Evolutionary conservation across 176 grass and related monocot genomes (phyloP).

Genomic region (Hordeum marinum): DNA sequence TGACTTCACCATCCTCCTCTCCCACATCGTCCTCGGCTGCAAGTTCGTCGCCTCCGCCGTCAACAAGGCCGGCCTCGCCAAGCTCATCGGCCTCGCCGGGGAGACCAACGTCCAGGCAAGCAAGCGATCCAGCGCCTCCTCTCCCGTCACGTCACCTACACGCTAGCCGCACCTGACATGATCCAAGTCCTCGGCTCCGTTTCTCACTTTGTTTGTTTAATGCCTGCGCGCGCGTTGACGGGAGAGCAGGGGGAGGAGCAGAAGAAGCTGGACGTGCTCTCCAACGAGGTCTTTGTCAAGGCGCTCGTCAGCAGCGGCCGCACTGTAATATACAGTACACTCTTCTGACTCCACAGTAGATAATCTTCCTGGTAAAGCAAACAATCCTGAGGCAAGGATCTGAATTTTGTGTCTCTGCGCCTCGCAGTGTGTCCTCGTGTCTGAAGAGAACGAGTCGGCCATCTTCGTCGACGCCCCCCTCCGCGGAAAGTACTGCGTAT

Average conservation of each 20-base stretch:
- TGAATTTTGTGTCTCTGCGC: slow-evolving; percentile 2
- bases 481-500: slow-evolving; percentile 92
- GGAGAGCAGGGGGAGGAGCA: slow-evolving; percentile 79
- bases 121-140: background rate
- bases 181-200: background rate
- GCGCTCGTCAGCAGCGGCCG: slow-evolving; percentile 90
- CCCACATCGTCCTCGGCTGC: slow-evolving; percentile 97
- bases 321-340: slow-evolving; percentile 40
- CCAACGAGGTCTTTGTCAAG: slow-evolving; percentile 96
- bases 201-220: background rate
- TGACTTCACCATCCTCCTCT: slow-evolving; percentile 95
- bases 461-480: slow-evolving; percentile 73
- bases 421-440: slow-evolving; percentile 88
- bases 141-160: background rate
- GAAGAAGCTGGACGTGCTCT: slow-evolving; percentile 96
- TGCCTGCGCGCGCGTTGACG: background rate
- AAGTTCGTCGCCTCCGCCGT: slow-evolving; percentile 96
- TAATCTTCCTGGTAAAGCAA: background rate
- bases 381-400: background rate
- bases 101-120: slow-evolving; percentile 92
- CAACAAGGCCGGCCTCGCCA: slow-evolving; percentile 88
- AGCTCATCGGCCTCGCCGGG: slow-evolving; percentile 86
- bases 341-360: background rate
- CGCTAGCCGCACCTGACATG: background rate
- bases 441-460: slow-evolving; percentile 94